Conservation (phyloP, 2,329 filamentous ascomycete genomes). For the Scedosporium dehoogii region DNA sequence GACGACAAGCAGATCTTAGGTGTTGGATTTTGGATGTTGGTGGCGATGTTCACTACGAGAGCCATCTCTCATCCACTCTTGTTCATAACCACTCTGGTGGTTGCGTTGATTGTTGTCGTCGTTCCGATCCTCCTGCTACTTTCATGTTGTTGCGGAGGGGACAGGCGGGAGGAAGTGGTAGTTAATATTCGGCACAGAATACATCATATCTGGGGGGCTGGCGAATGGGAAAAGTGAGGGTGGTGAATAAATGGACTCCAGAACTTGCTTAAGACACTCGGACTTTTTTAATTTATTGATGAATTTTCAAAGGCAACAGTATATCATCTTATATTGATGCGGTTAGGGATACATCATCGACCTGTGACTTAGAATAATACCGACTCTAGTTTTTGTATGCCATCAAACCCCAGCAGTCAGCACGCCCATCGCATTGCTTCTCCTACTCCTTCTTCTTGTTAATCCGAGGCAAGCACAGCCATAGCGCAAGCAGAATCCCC, state of each 20-base stretch:
- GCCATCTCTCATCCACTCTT: constrained; percentile 2
- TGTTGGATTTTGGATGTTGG: constrained; percentile 5
- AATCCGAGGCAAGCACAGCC: constrained; percentile 34
- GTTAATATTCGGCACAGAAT: background rate
- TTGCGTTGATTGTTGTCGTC: background rate
- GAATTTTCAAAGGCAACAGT: no score
- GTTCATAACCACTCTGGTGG: background rate
- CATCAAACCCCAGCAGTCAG: no score
- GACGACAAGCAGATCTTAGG: constrained; percentile 3
- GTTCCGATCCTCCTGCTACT: background rate
- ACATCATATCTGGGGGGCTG: background rate
- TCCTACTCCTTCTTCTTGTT: constrained; percentile 26
- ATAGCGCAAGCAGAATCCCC: constrained; percentile 27
- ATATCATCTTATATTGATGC: no score
- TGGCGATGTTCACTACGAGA: background rate
- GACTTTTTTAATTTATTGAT: no score
- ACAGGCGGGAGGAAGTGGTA: background rate
- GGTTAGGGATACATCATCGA: no score
- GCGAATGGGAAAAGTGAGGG: no score
- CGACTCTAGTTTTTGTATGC: no score
- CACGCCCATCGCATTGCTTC: no score
- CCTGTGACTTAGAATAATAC: no score
- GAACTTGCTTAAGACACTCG: no score
- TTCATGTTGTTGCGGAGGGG: background rate
- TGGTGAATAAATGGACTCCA: no score